Evolutionary conservation across 148 eudicot species (phyloP), one percentile per base, ranked within the genome.

Genomic region (Vaccinium vitisidaea): DNA sequence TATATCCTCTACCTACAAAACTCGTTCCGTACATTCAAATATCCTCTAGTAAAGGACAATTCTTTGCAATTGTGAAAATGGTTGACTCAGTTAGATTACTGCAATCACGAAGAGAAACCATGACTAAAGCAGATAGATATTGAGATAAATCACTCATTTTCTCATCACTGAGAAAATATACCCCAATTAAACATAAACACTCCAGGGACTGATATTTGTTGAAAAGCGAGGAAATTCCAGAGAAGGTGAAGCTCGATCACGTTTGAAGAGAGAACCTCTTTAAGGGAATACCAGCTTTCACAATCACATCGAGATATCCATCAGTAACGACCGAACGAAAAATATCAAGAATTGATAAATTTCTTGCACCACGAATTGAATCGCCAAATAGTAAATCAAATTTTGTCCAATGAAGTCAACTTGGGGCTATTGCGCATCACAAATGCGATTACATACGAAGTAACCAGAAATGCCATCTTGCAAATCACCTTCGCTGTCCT

Each of bases 1-100:
- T 80, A 27, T 87, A 86, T 39, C 87, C 87, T 36, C 86, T 83
- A 80, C 75, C 69, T 36, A 92, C 93, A 27, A 91, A 43, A 77
- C 52, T 65, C 1, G 95, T 88, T 79, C 84, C 84, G 71, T 83
- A 89, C 95, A 94, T 90, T 76, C 91, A 90, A 53, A 94, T 81
- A 81, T 77, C 67, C 83, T 87, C 83, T 78, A 94, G 85, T 14
- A 56, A 71, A 53, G 89, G 88, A 84, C 95, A 94, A 27, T 87
- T 88, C 79, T 88, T 90, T 14, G 86, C 87, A 39, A 94, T 30
- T 69, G 86, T 86, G 55, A 90, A 86, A 32, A 54, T 3, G 56
- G 56, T 54, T 54, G 56, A 54, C 16, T 81, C 84, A 1, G 93
- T 88, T 14, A 92, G 85, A 82, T 32, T 84, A 3, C 75, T 81